Conservation (phyloP, 805 yeast genomes). For the Candida schatavii region DNA sequence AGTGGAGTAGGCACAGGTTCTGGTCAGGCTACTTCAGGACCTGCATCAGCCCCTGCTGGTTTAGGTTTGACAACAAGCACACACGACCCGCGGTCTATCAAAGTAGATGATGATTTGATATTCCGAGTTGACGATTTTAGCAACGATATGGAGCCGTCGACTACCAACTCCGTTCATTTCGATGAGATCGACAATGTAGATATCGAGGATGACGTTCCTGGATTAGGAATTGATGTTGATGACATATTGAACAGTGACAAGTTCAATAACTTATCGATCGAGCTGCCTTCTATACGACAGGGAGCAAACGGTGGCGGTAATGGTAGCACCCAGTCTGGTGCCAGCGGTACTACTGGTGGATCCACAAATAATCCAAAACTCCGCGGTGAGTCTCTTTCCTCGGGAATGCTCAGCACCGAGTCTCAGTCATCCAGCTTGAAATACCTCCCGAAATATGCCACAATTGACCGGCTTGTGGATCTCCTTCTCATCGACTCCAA, state of each 20-base stretch:
- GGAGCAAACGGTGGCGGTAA: too few species aligned
- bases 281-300: constrained; percentile 6
- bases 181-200: constrained; percentile 30
- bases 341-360: neutral
- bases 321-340: neutral
- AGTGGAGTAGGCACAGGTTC: neutral
- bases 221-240: constrained; percentile 43
- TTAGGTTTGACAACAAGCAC: too few species aligned
- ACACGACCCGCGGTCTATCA: constrained; percentile 14
- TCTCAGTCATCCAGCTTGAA: constrained; percentile 12
- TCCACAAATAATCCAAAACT: neutral
- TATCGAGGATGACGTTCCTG: constrained; percentile 37
- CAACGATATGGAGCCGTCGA: constrained; percentile 19
- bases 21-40: neutral
- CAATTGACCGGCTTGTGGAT: constrained; percentile 75
- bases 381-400: constrained; percentile 3
- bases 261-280: constrained; percentile 28
- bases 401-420: neutral
- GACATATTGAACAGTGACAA: constrained; percentile 40
- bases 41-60: constrained; percentile 2
- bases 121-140: constrained; percentile 38
- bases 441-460: constrained; percentile 48
- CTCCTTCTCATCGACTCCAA: constrained; percentile 68
- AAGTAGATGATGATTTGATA: constrained; percentile 29
- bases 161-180: constrained; percentile 14